Base-by-base conservation (phyloP, 78 protist species). In the Tieghemostelium lacteum region DNA sequence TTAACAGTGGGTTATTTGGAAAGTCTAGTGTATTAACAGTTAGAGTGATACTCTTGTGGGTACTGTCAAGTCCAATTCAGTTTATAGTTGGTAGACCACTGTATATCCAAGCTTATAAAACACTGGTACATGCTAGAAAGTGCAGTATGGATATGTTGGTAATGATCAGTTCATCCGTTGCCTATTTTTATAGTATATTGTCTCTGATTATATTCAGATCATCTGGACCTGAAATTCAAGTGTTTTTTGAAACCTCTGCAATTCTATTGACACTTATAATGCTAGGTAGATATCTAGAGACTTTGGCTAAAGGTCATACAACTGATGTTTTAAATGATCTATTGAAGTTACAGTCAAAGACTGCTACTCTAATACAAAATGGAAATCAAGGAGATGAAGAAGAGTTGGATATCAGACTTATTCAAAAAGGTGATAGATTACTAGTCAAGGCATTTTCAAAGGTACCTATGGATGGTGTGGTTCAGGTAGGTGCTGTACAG, bases 211-310 rank as follows among this genome's bases (percentile, higher is more conserved):
- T 65, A 58, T 19, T n/a, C 33, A 1, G 24, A 20, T 5, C 39
- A 20, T 17, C 75, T 24, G n/a, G n/a, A n/a, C 1, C 60, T 16
- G 37, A 22, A 2, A 16, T 61, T 2, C 36, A 74, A 10, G 73
- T 33, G 5, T 87, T 87, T 54, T 93, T 93, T 64, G 96, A 80
- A 58, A 76, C 93, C 0, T 40, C 87, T 14, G 66, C 76, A 39
- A 73, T 92, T 69, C 88, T 98, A 22, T 42, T 98, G 55, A 85
- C 97, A 54, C 95, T 98, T 36, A 89, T 97, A 37, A 42, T 73
- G 4, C 50, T 97, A 0, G 99, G 99, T 60, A 57, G 92, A 58
- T 94, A 24, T 31, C 87, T 98, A 14, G 99, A 97, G 55, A 42
- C 66, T 14, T 0, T 73, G 0, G 98, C 99, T n/a, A 98, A 96